Base-by-base conservation (phyloP, 495 filamentous ascomycete genomes). In the Cercophora scortea region DNA sequence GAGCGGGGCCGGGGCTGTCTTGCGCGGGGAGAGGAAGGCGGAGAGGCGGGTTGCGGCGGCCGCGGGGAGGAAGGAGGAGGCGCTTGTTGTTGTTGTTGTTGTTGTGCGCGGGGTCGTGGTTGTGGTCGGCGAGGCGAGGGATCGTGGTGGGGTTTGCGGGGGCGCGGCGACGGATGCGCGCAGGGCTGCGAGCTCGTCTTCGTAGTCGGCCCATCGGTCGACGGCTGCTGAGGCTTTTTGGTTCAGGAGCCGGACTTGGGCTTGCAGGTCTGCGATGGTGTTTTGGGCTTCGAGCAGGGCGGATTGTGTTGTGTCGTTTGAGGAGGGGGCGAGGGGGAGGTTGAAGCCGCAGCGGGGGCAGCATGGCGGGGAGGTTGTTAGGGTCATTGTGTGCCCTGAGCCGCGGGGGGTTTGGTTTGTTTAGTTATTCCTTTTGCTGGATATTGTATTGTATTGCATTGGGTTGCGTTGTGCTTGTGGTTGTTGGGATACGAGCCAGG, bases 181-280 rank as follows among this genome's bases (percentile, higher is more conserved):
- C 48, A 90, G 76, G 34, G 76, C 76, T 52, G 78, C 79, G 8
- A 95, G 70, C 69, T 95, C 89, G 65, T 94, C 88, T 78, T 98
- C 93, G 78, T 96, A 96, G 72, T 95, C 88, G 62, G 90, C 87
- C 68, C 90, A 83, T 73, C 89, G 87, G 71, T 90, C 84, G 52
- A 76, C 81, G 59, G 90, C 87, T 34, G 83, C 78, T 0, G 83
- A 78, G 38, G 88, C 88, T 67, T 91, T 94, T 49, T 82, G 73
- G 52, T 83, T 94, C 51, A 97, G 72, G 32, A 79, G 71, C 8
- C 71, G 72, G 11, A 95, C 80, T 63, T 97, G 89, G 45, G 81
- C 79, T 64, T 96, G 82, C 18, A 98, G 73, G 60, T 95, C 92
- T 52, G 79, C 68, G 56, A 96, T 91, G 43, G 83, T 78, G 40